Evolutionary conservation across 1,284 basidiomycete species (phyloP), one percentile per base, ranked within the genome.

Genomic region (Cerrena zonata): DNA sequence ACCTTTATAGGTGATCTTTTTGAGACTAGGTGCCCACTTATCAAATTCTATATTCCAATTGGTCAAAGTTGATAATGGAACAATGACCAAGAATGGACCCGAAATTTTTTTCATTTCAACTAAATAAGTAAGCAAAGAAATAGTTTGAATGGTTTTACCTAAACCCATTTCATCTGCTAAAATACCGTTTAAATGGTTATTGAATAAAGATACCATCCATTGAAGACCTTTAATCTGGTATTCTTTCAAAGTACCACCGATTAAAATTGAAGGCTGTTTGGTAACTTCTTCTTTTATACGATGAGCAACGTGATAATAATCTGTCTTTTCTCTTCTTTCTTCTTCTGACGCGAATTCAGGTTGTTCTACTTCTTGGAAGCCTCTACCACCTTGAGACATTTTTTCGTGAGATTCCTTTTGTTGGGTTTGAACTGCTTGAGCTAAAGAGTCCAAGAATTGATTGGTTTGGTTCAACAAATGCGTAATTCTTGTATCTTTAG

Each of bases 101-200:
- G 86, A 85, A 67, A 96, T 89, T 53, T 82, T 80, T 76, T 98
- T 97, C 54, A 73, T 72, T 66, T 99, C 95, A 66, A 98, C 95
- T 50, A 99, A 83, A 79, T 95, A 99, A 7, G 94, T 85, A 64
- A 99, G 84, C 37, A 99, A 82, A 0, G 94, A 96, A 53, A 99
- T 97, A 0, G 95, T 99, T 65, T 94, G 91, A 56, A 94, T 94
- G 0, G 91, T 94, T 71, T 95, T 95, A 56, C 92, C 93, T 54
- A 95, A 86, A 86, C 93, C 93, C 96, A 99, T 99, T 77, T 99
- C 95, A 65, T 99, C 96, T 57, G 94, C 94, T 25, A 97, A 71
- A 61, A 97, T 96, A 53, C 94, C 94, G 65, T 97, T 95, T 59
- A 99, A 84, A 63, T 91, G 89, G 72, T 99, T 97, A 72, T 99